Percentiles rank a stretch among this genome's conserved stretches.
Evolutionary conservation across 257 asterid species (phyloP).

Genomic region (Petrea volubilis): DNA sequence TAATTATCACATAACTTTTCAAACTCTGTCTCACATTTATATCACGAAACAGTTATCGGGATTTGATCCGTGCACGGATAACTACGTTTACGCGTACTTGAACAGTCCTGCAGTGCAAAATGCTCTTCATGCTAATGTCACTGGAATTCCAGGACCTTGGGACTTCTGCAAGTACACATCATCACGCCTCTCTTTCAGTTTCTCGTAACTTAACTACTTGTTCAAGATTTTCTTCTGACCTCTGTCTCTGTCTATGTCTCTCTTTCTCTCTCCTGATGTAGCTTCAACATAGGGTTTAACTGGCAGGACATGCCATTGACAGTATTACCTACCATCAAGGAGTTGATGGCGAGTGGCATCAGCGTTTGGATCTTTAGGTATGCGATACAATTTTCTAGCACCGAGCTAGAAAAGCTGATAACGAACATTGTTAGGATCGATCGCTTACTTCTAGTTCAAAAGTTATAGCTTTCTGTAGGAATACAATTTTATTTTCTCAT

Average conservation of each 20-base stretch:
- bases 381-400: neutral
- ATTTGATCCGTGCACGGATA: conserved; percentile 50
- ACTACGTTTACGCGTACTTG: conserved; percentile 35
- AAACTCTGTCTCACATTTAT: neutral
- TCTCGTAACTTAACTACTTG: neutral
- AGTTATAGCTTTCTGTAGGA: too few species aligned
- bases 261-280: neutral
- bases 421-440: too few species aligned
- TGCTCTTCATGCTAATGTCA: conserved; percentile 44
- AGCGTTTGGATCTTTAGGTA: conserved; percentile 50
- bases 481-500: too few species aligned
- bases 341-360: conserved; percentile 42
- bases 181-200: neutral
- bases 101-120: conserved; percentile 48
- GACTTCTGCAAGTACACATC: conserved; percentile 35
- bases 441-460: too few species aligned
- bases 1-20: neutral
- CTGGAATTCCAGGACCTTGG: conserved; percentile 39
- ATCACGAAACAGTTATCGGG: conserved; percentile 24
- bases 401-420: neutral
- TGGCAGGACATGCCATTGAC: conserved; percentile 42
- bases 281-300: neutral
- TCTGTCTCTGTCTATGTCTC: too few species aligned
- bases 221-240: neutral
- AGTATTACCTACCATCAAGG: conserved; percentile 37